Base-by-base conservation (phyloP, 2,329 filamentous ascomycete genomes). In the Ophidiomyces ophidiicola region DNA sequence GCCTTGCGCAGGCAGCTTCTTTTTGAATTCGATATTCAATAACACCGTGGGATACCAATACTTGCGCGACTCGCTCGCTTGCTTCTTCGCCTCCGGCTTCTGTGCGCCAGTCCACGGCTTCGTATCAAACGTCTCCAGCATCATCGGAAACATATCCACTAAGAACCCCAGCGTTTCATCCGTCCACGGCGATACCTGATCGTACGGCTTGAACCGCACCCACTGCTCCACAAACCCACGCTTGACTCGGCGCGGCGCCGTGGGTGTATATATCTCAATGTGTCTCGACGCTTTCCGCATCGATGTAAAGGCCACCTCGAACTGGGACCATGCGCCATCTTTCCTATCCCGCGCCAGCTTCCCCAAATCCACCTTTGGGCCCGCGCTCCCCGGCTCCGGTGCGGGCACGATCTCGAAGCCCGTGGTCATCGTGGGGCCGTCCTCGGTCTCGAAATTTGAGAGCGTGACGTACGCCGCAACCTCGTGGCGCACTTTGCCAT, bases 1-100 rank as follows among this genome's bases (percentile, higher is more conserved):
- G 11, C 83, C 82, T 29, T 73, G 71, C 3, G 63, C 60, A 0
- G 82, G 81, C 31, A 92, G 55, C 5, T 68, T 57, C 54, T 80
- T 82, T 64, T 88, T 90, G 26, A 86, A 64, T 46, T 92, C 83
- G 15, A 92, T 51, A 54, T 82, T 85, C 53, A 90, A 60, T 12
- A 78, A 63, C 1, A 92, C 58, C 0, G 83, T 92, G 0, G 82
- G 82, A 54, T 83, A 85, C 82, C 81, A 86, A 49, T 74, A 76
- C 56, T 38, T 61, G 54, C 46, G 45, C 46, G 21, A 39, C 21
- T 54, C 45, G 2, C 59, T 58, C 25, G 52, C 54, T 29, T 50
- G 35, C 26, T 55, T 50, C 36, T 54, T 41, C 31, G 11, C 48
- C 44, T 18, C 36, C 43, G 18, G 46, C 28, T 23, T 12, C 7